These are phyloP conservation scores for sunflower (Helianthus annuus) DNA, from an alignment of 129 eudicot genomes.

Conservation along the genomic window DNA sequence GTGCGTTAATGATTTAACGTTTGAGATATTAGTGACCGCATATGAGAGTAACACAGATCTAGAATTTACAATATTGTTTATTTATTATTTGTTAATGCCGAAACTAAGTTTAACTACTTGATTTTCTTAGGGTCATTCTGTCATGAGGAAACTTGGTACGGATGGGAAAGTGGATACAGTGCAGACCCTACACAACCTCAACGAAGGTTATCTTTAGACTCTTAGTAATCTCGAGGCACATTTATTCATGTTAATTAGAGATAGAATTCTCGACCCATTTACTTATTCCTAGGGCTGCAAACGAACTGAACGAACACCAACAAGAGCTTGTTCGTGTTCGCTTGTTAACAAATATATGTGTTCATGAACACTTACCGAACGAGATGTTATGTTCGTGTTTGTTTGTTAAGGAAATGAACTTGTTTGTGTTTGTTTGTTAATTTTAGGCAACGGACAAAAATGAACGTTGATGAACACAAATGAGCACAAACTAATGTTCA, in stretches of 20 bases:
- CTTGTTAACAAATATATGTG: too few relatives aligned
- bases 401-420: too few relatives aligned
- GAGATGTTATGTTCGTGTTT: too few relatives aligned
- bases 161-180: conserved; percentile 84
- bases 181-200: conserved; percentile 80
- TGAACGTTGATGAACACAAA: too few relatives aligned
- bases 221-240: neutral
- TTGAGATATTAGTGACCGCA: neutral
- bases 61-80: neutral
- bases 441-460: too few relatives aligned
- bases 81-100: neutral
- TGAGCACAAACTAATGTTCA: too few relatives aligned
- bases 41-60: neutral
- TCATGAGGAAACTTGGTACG: conserved; percentile 70
- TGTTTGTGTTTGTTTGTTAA: too few relatives aligned
- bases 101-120: conserved; percentile 4
- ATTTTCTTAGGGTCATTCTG: conserved; percentile 70
- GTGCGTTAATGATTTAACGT: conserved; percentile 22
- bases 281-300: too few relatives aligned
- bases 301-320: too few relatives aligned
- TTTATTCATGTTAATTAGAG: neutral
- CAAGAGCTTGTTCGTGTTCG: too few relatives aligned
- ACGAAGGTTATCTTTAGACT: conserved; percentile 51
- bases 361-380: too few relatives aligned
- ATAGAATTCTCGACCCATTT: too few relatives aligned